Conservation (phyloP, 2,329 filamentous ascomycete species). For the Periconia sp. region DNA sequence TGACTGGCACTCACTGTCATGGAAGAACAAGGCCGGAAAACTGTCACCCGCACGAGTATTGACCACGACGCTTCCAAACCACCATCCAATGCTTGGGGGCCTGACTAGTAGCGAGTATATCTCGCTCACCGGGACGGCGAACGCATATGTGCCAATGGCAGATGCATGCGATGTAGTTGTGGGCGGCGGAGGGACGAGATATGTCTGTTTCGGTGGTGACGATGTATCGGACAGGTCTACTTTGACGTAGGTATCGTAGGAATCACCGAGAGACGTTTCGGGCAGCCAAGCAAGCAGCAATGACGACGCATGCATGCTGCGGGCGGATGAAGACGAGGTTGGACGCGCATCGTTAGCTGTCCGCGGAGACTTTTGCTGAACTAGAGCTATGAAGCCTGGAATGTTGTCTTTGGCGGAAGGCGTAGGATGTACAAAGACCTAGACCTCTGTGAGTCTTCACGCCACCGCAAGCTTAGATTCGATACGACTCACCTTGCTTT, state of each 20-base stretch:
- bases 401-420: slow-evolving; percentile 96
- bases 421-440: slow-evolving; percentile 96
- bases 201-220: slow-evolving; percentile 82
- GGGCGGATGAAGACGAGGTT: slow-evolving; percentile 50
- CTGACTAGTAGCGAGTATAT: slow-evolving; percentile 90
- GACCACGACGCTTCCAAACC: slow-evolving; percentile 95
- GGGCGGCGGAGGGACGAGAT: slow-evolving; percentile 89
- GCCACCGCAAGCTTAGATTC: slow-evolving; percentile 15
- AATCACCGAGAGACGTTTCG: slow-evolving; percentile 84
- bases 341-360: slow-evolving; percentile 40
- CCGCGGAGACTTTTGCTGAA: slow-evolving; percentile 76
- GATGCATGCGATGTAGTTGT: slow-evolving; percentile 78
- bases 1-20: slow-evolving; percentile 94
- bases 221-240: slow-evolving; percentile 86
- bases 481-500: slow-evolving; percentile 79
- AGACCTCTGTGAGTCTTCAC: slow-evolving; percentile 23
- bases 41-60: slow-evolving; percentile 90
- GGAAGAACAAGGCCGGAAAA: slow-evolving; percentile 95
- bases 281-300: slow-evolving; percentile 93
- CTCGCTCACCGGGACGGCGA: slow-evolving; percentile 86
- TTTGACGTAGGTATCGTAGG: slow-evolving; percentile 87
- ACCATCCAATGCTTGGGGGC: slow-evolving; percentile 95
- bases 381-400: slow-evolving; percentile 85
- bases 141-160: slow-evolving; percentile 81
- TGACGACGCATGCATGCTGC: slow-evolving; percentile 65